Conservation (phyloP, 2,329 filamentous ascomycete genomes). For the Hymenoscyphus salicellus region DNA sequence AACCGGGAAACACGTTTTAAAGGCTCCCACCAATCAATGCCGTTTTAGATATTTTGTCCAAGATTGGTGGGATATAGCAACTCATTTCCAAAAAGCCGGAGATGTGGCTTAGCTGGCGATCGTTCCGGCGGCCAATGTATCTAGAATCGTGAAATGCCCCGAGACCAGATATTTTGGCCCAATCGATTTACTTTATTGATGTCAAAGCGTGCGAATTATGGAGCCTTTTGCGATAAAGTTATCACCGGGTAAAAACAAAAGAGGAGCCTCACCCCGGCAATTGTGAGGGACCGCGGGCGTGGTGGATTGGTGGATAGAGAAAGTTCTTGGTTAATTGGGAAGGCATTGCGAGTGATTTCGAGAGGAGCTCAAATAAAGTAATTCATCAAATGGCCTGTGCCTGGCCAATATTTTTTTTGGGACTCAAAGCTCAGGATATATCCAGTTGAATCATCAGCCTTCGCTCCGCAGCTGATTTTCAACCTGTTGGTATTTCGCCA, state of each 20-base stretch:
- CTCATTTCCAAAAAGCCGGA: background rate
- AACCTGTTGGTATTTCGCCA: background rate
- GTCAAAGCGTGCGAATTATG: background rate
- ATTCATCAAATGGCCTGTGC: background rate
- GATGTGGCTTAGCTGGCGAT: background rate
- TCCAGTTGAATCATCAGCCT: background rate
- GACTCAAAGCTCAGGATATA: background rate
- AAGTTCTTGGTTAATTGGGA: background rate
- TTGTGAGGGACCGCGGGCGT: background rate
- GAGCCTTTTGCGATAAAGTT: background rate
- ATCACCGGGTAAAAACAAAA: background rate
- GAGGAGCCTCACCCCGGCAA: background rate
- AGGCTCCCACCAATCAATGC: background rate
- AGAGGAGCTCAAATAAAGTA: background rate
- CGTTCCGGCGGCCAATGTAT: background rate
- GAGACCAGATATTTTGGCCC: background rate
- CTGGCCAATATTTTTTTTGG: background rate
- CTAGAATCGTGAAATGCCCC: background rate
- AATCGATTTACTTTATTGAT: background rate
- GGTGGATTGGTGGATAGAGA: slow-evolving; percentile 1
- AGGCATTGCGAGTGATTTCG: background rate
- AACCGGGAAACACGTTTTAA: too few relatives aligned
- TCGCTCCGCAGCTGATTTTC: background rate
- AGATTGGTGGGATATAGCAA: background rate
- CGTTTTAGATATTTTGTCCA: background rate